Base-by-base conservation (phyloP, 1,284 basidiomycete species). In the Ustilago xerochloae region DNA sequence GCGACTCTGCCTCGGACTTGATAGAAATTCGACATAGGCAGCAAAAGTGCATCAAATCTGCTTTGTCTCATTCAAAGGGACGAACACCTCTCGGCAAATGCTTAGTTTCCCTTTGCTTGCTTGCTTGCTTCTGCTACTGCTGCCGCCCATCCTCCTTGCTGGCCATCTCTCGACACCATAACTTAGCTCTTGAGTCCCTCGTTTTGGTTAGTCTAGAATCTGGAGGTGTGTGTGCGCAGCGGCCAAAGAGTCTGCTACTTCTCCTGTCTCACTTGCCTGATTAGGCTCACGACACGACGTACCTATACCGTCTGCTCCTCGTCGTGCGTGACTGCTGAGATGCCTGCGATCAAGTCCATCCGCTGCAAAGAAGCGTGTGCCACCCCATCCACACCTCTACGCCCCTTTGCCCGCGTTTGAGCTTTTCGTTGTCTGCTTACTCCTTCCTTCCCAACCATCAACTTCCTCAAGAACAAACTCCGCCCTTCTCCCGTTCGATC, bases 21-120 rank as follows among this genome's bases (percentile, higher is more conserved):
- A 22, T 28, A 46, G 6, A 58, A 58, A 43, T 58, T 50, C 18
- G 52, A 45, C 12, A n/a, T n/a, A n/a, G n/a, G n/a, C 41, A 39
- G 36, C 15, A 18, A 10, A 39, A 18, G 15, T 9, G 45, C 28
- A 13, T 28, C 13, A n/a, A 30, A 30, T 47, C 28, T 6, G 10
- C 18, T 13, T 13, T 58, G 56, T 43, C 56, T 50, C 56, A 43
- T 50, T 38, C 47, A 50, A 28, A n/a, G 30, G 54, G 54, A 30
- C 6, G 26, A 35, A 47, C 20, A 43, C 56, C 47, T 29, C 56
- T 58, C 38, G 56, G 29, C 29, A 50, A 30, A 28, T 15, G 38
- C 51, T 29, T 24, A 18, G 13, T 29, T 38, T 38, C 26, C n/a
- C n/a, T n/a, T n/a, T n/a, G n/a, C n/a, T n/a, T n/a, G n/a, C n/a